These are phyloP conservation scores for Nemania sp. DNA, from an alignment of 2,329 filamentous ascomycete genomes.

Conservation along the genomic window DNA sequence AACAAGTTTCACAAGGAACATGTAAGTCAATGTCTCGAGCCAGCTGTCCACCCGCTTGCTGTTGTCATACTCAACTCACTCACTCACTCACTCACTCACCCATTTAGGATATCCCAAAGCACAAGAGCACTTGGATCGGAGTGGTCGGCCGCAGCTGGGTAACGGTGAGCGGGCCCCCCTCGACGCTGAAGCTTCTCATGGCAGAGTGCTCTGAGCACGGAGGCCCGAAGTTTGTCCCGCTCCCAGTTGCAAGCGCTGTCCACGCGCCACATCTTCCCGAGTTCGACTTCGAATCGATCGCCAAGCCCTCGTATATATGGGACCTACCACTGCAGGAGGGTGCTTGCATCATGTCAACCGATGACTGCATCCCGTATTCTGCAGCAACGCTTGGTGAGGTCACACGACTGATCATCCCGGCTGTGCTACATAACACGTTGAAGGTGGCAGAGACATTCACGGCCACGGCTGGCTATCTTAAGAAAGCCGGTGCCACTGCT, in stretches of 20 bases:
- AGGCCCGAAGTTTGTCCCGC: slow-evolving; percentile 2
- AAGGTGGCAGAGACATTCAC: slow-evolving; percentile 17
- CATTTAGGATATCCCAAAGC: slow-evolving; percentile 14
- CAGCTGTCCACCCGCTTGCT: neutral
- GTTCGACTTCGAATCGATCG: slow-evolving; percentile 8
- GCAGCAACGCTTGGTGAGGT: slow-evolving; percentile 20
- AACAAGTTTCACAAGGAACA: slow-evolving; percentile 22
- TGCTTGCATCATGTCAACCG: slow-evolving; percentile 25
- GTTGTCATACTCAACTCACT: slow-evolving; percentile 6
- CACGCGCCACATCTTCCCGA: slow-evolving; percentile 25
- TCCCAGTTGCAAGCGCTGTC: slow-evolving; percentile 22
- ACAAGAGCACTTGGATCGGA: slow-evolving; percentile 26
- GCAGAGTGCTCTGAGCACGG: neutral
- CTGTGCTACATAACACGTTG: slow-evolving; percentile 11
- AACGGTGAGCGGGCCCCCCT: slow-evolving; percentile 26
- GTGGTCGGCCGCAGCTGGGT: slow-evolving; percentile 21
- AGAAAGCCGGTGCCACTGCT: slow-evolving; percentile 5
- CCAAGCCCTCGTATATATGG: slow-evolving; percentile 25
- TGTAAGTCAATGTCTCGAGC: slow-evolving; percentile 5
- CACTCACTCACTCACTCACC: too few relatives aligned
- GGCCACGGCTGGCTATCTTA: slow-evolving; percentile 19
- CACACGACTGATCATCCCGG: slow-evolving; percentile 16
- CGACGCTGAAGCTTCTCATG: slow-evolving; percentile 20
- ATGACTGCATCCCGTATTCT: slow-evolving; percentile 15
- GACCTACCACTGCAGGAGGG: slow-evolving; percentile 19